These are phyloP conservation scores for Hygrophorus russula DNA, from an alignment of 768 basidiomycete species.

Conservation along the genomic window DNA sequence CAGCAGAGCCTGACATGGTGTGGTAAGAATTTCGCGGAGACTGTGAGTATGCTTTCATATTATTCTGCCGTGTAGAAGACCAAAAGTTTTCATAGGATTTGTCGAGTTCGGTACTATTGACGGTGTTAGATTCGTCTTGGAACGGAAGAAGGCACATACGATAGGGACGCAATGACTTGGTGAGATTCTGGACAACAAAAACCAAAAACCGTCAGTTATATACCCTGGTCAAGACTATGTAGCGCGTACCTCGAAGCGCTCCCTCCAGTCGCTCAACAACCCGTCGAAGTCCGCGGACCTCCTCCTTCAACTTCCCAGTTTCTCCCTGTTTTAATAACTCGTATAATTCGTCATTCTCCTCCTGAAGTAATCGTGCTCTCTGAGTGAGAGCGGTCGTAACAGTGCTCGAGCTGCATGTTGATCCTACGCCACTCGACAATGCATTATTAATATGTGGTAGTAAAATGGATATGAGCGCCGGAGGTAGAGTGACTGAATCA, in stretches of 20 bases:
- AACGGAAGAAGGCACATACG: slow-evolving; percentile 38
- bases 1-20: slow-evolving; percentile 5
- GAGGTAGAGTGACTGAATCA: slow-evolving; percentile 60
- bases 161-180: slow-evolving; percentile 53
- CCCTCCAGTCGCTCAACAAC: slow-evolving; percentile 60
- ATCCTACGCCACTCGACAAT: slow-evolving; percentile 17
- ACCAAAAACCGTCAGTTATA: slow-evolving; percentile 3
- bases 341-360: slow-evolving; percentile 84
- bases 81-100: slow-evolving; percentile 61
- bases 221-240: neutral
- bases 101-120: slow-evolving; percentile 58
- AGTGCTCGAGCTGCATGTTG: slow-evolving; percentile 33
- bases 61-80: slow-evolving; percentile 31
- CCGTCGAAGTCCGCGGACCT: slow-evolving; percentile 57
- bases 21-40: slow-evolving; percentile 36
- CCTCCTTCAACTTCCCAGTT: slow-evolving; percentile 73
- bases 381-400: slow-evolving; percentile 69
- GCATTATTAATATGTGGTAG: slow-evolving; percentile 50
- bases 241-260: slow-evolving; percentile 59
- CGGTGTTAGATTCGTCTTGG: slow-evolving; percentile 9
- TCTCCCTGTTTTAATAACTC: slow-evolving; percentile 62
- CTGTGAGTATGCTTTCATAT: slow-evolving; percentile 28
- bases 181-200: slow-evolving; percentile 52
- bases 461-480: slow-evolving; percentile 55
- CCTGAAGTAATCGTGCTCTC: slow-evolving; percentile 59